These are phyloP conservation scores for Rhodotorula sp. DNA, from an alignment of 1,284 basidiomycete species.

Conservation along the genomic window DNA sequence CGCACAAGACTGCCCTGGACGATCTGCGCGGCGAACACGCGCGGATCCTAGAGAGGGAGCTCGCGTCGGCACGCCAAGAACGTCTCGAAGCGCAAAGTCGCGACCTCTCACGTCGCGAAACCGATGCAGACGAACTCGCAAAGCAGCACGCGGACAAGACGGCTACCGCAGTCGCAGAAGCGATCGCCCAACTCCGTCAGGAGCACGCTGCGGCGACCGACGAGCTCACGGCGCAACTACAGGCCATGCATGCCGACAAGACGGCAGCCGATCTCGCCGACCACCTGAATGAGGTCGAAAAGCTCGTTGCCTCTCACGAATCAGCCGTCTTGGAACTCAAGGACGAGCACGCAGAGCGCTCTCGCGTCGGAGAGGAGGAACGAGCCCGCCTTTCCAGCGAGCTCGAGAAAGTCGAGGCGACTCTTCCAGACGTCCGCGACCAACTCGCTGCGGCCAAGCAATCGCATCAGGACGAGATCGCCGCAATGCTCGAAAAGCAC, in stretches of 20 bases:
- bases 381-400: background rate
- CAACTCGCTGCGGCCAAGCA: background rate
- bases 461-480: too few relatives aligned
- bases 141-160: slow-evolving; percentile 41
- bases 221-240: background rate
- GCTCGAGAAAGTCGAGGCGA: background rate
- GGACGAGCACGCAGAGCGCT: too few relatives aligned
- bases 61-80: background rate
- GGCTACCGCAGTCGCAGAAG: slow-evolving; percentile 50
- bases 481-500: background rate
- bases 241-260: background rate
- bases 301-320: background rate
- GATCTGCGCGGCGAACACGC: slow-evolving; percentile 30
- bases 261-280: background rate
- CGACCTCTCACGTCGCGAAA: background rate
- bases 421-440: background rate
- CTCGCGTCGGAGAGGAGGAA: too few relatives aligned
- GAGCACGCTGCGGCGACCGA: slow-evolving; percentile 8
- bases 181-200: slow-evolving; percentile 55
- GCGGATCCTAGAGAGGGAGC: slow-evolving; percentile 64
- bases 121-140: slow-evolving; percentile 25
- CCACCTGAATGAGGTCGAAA: background rate
- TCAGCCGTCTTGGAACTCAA: too few relatives aligned
- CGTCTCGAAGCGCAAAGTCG: background rate
- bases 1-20: background rate